A percentile compares a stretch with the other conserved stretches of the same genome.
These are phyloP conservation scores for Acacia concinna DNA, from an alignment of 331 rosid species.

Conservation along the genomic window DNA sequence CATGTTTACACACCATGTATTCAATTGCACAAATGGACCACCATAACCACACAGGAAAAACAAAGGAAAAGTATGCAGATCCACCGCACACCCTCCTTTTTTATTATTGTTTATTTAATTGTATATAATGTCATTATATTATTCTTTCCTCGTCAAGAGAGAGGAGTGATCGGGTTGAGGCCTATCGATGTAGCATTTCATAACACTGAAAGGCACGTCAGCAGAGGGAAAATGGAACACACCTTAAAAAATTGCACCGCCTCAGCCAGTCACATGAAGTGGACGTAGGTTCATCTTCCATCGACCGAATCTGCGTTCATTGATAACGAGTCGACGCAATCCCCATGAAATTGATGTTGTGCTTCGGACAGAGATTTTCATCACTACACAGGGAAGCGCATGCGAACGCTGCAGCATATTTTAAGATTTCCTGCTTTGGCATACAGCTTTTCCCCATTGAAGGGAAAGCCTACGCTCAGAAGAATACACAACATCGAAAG, in stretches of 20 bases:
- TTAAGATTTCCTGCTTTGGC: slow-evolving; percentile 34
- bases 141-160: background rate
- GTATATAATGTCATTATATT: background rate
- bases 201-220: slow-evolving; percentile 13
- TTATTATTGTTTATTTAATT: slow-evolving; percentile 5
- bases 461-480: slow-evolving; percentile 38
- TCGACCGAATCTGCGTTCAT: slow-evolving; percentile 25
- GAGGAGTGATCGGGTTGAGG: slow-evolving; percentile 5
- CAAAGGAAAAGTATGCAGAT: background rate
- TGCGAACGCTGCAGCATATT: slow-evolving; percentile 27
- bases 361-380: slow-evolving; percentile 16
- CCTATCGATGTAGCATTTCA: background rate
- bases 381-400: slow-evolving; percentile 24
- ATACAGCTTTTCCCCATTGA: slow-evolving; percentile 48
- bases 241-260: slow-evolving; percentile 6
- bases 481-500: slow-evolving; percentile 28
- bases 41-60: background rate
- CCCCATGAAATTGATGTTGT: slow-evolving; percentile 13
- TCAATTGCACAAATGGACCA: slow-evolving; percentile 24
- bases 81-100: background rate
- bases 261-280: slow-evolving; percentile 21
- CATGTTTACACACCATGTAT: slow-evolving; percentile 34
- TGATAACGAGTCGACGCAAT: slow-evolving; percentile 30
- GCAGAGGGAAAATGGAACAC: background rate
- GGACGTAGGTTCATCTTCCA: slow-evolving; percentile 28